Base-by-base conservation (phyloP, 805 yeast genomes). In the Schwanniomyces sp. region DNA sequence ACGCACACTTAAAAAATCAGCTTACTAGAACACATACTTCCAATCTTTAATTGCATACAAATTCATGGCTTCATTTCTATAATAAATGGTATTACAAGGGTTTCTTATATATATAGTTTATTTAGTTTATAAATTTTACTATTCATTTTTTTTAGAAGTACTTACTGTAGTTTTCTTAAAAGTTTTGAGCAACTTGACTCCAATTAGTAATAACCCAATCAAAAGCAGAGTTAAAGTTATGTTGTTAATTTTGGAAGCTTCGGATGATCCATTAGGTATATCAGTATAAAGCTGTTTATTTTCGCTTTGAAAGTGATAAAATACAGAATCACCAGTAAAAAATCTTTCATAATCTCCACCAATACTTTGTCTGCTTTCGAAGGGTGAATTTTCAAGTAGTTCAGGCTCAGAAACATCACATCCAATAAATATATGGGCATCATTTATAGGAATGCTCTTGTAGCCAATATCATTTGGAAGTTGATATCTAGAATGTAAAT, bases 401-500 rank as follows among this genome's bases (percentile, higher is more conserved):
- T 60, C 52, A 4, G 57, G 57, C 26, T 69, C 55, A 0, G 48
- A 40, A 7, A 62, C 69, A 26, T 66, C 67, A 54, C 78, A 74
- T 4, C 71, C 78, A 39, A 61, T 65, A 47, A 73, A 72, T 7
- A 71, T 38, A 14, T 55, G 36, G 4, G 75, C 74, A 7, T 55
- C 46, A 43, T 54, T 60, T 32, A 61, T 14, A 4, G 49, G 14
- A 4, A 60, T 59, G 0, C 42, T 40, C 5, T 58, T 52, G 6
- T 46, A 38, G 0, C 49, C 40, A 7, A 43, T 44, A 24, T 47
- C 46, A 5, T 41, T 44, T 3, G 76, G 76, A n/a, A 50, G 48
- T 53, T 70, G 76, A 51, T 74, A 74, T 32, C 78, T 55, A 7
- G 76, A 64, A 50, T 74, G 77, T 7, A 74, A 49, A 7, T 67